Conservation (phyloP, 1,284 basidiomycete species). For the Papiliotrema flavescens region DNA sequence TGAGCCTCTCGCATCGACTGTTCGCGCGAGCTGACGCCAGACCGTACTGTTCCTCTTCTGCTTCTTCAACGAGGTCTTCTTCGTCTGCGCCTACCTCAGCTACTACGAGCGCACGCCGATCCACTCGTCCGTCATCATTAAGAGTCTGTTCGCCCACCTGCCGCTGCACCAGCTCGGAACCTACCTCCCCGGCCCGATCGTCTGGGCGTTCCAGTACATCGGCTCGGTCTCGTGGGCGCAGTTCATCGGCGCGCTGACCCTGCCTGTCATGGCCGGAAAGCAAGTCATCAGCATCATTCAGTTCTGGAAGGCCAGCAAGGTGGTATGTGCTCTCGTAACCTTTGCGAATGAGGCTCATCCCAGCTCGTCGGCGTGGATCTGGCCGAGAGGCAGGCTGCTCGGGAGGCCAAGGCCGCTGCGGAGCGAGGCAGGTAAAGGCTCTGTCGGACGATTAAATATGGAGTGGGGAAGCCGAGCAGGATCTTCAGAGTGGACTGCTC, state of each 20-base stretch:
- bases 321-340: conserved; percentile 49
- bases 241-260: conserved; percentile 63
- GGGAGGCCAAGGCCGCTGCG: conserved; percentile 46
- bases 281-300: conserved; percentile 96
- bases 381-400: conserved; percentile 69
- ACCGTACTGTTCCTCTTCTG: conserved; percentile 87
- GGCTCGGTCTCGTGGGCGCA: conserved; percentile 72
- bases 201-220: conserved; percentile 27
- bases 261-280: conserved; percentile 75
- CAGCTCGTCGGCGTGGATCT: conserved; percentile 80
- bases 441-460: no score
- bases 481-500: no score
- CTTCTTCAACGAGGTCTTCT: conserved; percentile 96
- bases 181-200: conserved; percentile 11
- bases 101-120: conserved; percentile 65
- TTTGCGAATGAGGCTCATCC: background rate
- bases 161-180: conserved; percentile 9
- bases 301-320: conserved; percentile 97
- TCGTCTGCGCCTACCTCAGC: conserved; percentile 92
- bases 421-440: conserved; percentile 4
- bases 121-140: conserved; percentile 5
- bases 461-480: no score
- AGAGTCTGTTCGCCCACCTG: background rate
- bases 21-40: conserved; percentile 47
- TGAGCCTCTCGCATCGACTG: conserved; percentile 50